Conservation (phyloP, 257 asterid species). For the Nicotiana otophora region DNA sequence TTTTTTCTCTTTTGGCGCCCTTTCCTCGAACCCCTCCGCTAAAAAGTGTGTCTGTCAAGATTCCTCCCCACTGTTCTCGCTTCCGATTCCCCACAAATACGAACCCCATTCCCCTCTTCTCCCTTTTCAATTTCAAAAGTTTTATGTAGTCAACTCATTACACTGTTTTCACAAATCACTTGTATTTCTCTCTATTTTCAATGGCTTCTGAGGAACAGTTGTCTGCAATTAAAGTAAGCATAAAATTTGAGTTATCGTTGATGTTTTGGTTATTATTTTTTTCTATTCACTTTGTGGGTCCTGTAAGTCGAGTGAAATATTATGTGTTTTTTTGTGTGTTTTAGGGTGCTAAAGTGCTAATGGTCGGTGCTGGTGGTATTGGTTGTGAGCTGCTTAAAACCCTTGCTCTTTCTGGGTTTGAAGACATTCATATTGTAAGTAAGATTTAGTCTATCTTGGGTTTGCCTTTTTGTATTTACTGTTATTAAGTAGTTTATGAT, state of each 20-base stretch:
- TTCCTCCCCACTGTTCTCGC: conserved; percentile 18
- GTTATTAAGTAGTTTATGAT: neutral
- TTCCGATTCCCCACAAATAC: conserved; percentile 19
- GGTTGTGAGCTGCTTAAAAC: conserved; percentile 96
- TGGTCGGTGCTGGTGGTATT: conserved; percentile 99
- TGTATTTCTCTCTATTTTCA: conserved; percentile 8
- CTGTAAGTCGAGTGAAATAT: conserved; percentile 1
- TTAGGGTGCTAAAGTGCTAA: conserved; percentile 84
- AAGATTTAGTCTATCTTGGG: neutral
- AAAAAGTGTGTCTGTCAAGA: conserved; percentile 13
- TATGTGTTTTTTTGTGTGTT: conserved; percentile 1
- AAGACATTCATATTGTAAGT: conserved; percentile 87
- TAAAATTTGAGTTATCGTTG: neutral
- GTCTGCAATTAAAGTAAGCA: conserved; percentile 57
- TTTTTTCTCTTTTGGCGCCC: conserved; percentile 54
- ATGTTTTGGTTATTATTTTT: neutral
- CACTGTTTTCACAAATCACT: conserved; percentile 1
- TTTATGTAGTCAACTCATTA: conserved; percentile 15
- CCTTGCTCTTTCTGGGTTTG: conserved; percentile 89
- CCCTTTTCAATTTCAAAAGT: neutral
- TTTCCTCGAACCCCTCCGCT: conserved; percentile 19
- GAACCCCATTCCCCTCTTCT: neutral
- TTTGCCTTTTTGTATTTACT: neutral
- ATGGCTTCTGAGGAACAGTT: conserved; percentile 67
- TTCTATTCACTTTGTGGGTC: neutral